Conservation (phyloP, 495 filamentous ascomycete species). For the Aspergillus affinis region DNA sequence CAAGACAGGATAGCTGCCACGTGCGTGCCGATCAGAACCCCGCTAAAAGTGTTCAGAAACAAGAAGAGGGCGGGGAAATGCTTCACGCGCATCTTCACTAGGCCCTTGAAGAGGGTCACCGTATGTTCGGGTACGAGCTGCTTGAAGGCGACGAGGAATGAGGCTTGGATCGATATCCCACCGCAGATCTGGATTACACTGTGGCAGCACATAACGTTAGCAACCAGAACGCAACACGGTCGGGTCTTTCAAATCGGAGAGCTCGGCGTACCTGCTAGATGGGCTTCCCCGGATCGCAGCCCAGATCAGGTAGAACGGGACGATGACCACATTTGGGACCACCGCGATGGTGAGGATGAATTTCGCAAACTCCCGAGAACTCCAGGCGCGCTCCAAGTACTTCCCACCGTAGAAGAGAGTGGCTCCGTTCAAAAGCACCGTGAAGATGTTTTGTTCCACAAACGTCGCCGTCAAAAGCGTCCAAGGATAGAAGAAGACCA, state of each 20-base stretch:
- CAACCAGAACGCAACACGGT: constrained; percentile 27
- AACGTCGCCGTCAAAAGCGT: constrained; percentile 83
- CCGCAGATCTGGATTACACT: constrained; percentile 72
- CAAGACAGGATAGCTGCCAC: constrained; percentile 79
- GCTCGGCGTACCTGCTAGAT: constrained; percentile 61
- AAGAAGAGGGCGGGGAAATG: constrained; percentile 93
- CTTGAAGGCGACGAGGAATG: constrained; percentile 96
- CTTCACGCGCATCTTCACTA: constrained; percentile 87
- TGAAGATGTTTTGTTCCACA: constrained; percentile 92
- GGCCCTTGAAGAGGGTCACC: constrained; percentile 84
- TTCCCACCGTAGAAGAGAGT: constrained; percentile 92
- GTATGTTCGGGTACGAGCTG: constrained; percentile 98
- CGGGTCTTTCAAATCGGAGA: constrained; percentile 20
- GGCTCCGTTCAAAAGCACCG: constrained; percentile 71
- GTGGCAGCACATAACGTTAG: constrained; percentile 46
- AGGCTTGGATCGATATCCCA: constrained; percentile 83
- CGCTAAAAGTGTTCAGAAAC: constrained; percentile 70
- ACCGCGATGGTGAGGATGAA: constrained; percentile 77
- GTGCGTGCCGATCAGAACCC: constrained; percentile 79
- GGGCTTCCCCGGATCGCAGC: constrained; percentile 68
- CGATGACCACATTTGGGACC: constrained; percentile 75
- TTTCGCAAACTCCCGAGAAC: constrained; percentile 86
- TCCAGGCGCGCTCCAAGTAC: constrained; percentile 96
- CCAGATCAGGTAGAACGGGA: constrained; percentile 69
- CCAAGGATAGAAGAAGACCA: constrained; percentile 88